phyloP scores from a whole-genome alignment of 768 basidiomycete genomes.

The Kwoniella sp. region DNA sequence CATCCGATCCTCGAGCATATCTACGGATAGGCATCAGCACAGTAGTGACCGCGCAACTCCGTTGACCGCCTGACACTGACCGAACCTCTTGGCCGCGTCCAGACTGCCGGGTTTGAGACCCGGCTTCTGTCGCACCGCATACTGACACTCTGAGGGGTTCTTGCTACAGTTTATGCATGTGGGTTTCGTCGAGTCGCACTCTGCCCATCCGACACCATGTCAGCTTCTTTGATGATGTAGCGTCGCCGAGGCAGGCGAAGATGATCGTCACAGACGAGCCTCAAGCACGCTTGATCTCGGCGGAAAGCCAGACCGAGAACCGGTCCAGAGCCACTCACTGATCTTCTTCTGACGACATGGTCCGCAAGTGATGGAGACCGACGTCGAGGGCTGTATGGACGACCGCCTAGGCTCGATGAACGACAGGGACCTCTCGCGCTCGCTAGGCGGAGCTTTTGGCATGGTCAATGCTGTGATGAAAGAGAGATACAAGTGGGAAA shows the following conservation, averaged over 20 bases:
- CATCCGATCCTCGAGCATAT: slow-evolving; percentile 34
- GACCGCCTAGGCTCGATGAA: background rate
- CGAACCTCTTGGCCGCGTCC: slow-evolving; percentile 41
- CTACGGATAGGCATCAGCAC: slow-evolving; percentile 10
- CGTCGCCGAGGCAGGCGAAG: too few relatives aligned
- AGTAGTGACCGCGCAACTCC: background rate
- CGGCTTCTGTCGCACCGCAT: slow-evolving; percentile 43
- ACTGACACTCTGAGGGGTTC: slow-evolving; percentile 37
- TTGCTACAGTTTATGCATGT: slow-evolving; percentile 29
- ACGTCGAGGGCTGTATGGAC: background rate
- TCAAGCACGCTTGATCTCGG: too few relatives aligned
- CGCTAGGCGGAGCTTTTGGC: slow-evolving; percentile 15
- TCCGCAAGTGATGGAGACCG: slow-evolving; percentile 34
- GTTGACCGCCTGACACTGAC: slow-evolving; percentile 13
- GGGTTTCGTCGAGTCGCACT: slow-evolving; percentile 31
- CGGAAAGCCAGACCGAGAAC: slow-evolving; percentile 1
- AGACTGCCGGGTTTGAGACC: slow-evolving; percentile 44
- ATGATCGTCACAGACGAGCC: too few relatives aligned
- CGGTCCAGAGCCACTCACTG: slow-evolving; percentile 17
- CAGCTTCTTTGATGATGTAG: too few relatives aligned
- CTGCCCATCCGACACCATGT: slow-evolving; percentile 8
- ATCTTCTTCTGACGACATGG: slow-evolving; percentile 37
- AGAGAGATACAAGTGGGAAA: background rate
- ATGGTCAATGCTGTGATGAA: background rate
- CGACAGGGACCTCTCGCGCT: background rate